phyloP scores from a whole-genome alignment of 257 asterid genomes.

The Petunia secreta region DNA sequence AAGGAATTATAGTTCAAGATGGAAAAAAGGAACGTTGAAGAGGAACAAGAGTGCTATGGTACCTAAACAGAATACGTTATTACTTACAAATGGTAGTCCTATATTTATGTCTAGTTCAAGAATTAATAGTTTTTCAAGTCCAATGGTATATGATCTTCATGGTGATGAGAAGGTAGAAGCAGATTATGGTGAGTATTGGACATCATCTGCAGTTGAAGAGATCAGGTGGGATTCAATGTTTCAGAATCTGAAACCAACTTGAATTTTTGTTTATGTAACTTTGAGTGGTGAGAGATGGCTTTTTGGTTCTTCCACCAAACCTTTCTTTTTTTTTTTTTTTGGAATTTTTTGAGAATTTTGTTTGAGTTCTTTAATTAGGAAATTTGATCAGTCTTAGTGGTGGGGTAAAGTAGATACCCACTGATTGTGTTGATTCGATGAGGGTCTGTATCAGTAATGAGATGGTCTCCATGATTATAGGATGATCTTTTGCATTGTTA shows the following conservation, averaged over 20 bases:
- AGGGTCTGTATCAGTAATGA: slow-evolving; percentile 27
- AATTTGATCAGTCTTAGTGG: neutral
- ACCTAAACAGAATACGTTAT: slow-evolving; percentile 37
- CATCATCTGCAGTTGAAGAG: slow-evolving; percentile 59
- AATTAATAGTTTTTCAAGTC: slow-evolving; percentile 55
- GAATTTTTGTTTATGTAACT: slow-evolving; percentile 16
- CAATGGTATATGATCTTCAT: slow-evolving; percentile 33
- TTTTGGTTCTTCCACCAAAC: slow-evolving; percentile 53
- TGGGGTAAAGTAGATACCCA: slow-evolving; percentile 23
- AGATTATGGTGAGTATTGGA: slow-evolving; percentile 47
- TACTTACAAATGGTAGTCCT: slow-evolving; percentile 71
- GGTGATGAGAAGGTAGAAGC: slow-evolving; percentile 28
- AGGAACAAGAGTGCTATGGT: slow-evolving; percentile 46
- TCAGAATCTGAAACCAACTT: slow-evolving; percentile 86
- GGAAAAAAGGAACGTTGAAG: slow-evolving; percentile 55
- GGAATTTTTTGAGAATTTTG: neutral
- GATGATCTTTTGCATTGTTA: neutral
- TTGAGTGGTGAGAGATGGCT: slow-evolving; percentile 50
- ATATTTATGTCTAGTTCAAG: slow-evolving; percentile 50
- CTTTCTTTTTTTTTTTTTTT: neutral
- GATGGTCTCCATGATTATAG: slow-evolving; percentile 25
- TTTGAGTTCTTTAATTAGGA: neutral
- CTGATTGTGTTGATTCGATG: slow-evolving; percentile 15
- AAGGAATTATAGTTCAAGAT: slow-evolving; percentile 43
- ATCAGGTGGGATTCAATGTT: slow-evolving; percentile 80